phyloP scores from a whole-genome alignment of 371 early-diverging fungal species.

The Mucor lusitanicus region DNA sequence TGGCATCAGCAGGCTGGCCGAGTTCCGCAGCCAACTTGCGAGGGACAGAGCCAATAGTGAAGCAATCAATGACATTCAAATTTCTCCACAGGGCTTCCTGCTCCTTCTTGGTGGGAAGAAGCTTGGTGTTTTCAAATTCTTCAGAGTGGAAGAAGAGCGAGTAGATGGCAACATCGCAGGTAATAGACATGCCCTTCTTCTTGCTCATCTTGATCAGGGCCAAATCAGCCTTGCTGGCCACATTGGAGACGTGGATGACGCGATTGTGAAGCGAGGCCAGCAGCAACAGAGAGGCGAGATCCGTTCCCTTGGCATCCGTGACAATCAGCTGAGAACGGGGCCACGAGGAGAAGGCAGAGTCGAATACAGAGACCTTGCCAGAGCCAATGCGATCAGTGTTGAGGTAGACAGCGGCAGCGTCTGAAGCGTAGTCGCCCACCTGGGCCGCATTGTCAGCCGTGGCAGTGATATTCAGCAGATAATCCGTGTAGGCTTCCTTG shows the following conservation, averaged over 20 bases:
- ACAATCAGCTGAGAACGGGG: slow-evolving; percentile 73
- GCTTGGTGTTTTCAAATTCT: slow-evolving; percentile 59
- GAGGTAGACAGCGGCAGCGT: slow-evolving; percentile 61
- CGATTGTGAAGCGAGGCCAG: slow-evolving; percentile 82
- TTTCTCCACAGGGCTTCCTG: slow-evolving; percentile 81
- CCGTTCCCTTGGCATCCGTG: slow-evolving; percentile 83
- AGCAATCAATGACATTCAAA: slow-evolving; percentile 84
- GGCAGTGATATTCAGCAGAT: slow-evolving; percentile 72
- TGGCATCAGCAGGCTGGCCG: slow-evolving; percentile 40
- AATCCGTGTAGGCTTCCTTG: slow-evolving; percentile 73
- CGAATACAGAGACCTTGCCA: slow-evolving; percentile 58
- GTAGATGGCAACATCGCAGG: slow-evolving; percentile 90
- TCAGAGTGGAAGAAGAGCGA: slow-evolving; percentile 71
- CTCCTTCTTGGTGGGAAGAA: slow-evolving; percentile 62
- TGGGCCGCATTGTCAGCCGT: slow-evolving; percentile 59
- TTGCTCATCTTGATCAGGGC: slow-evolving; percentile 85
- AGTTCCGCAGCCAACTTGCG: slow-evolving; percentile 57
- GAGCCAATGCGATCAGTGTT: slow-evolving; percentile 54
- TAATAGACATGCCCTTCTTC: slow-evolving; percentile 83
- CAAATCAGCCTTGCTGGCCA: slow-evolving; percentile 78
- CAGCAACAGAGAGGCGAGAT: slow-evolving; percentile 85
- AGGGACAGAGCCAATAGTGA: slow-evolving; percentile 79
- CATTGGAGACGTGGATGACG: slow-evolving; percentile 85
- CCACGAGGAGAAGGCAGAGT: slow-evolving; percentile 74
- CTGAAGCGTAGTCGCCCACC: slow-evolving; percentile 33